Evolutionary conservation across 305 asterid species (phyloP).

Genomic region (Petunia hybrid): DNA sequence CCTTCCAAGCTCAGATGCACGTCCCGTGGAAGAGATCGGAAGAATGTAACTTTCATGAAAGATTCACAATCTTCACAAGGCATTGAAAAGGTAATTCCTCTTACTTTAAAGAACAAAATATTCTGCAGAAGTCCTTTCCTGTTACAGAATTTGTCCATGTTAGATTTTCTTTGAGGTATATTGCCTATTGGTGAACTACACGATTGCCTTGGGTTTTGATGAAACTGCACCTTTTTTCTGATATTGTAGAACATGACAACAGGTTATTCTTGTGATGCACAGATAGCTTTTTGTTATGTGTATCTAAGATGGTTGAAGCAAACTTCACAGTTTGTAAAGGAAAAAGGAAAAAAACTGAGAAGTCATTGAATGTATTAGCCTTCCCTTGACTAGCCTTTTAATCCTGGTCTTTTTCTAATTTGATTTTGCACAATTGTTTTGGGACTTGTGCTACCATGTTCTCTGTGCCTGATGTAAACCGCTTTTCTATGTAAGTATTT

Average conservation of each 20-base stretch:
- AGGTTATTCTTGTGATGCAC: conserved; percentile 12
- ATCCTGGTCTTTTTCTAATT: not conserved
- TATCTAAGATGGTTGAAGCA: not conserved
- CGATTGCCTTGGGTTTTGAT: not conserved
- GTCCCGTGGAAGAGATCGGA: conserved; percentile 36
- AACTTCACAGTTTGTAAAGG: conserved; percentile 3
- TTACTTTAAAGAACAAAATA: conserved; percentile 17
- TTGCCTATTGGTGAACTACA: not conserved
- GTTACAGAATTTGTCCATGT: conserved; percentile 9
- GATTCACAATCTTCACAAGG: conserved; percentile 46
- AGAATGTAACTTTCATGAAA: conserved; percentile 42
- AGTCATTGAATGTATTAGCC: not conserved
- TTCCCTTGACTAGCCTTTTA: not conserved
- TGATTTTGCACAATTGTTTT: conserved; percentile 20
- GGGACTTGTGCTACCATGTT: not conserved
- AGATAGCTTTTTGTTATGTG: not conserved
- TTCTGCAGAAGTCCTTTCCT: conserved; percentile 12
- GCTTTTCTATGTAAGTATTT: not conserved
- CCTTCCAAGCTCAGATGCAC: conserved; percentile 40
- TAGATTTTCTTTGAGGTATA: conserved; percentile 25
- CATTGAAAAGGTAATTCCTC: conserved; percentile 52
- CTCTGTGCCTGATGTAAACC: conserved; percentile 9
- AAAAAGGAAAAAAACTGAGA: not conserved
- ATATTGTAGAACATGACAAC: not conserved
- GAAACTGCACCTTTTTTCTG: not conserved